phyloP scores from a whole-genome alignment of 2,329 filamentous ascomycete genomes.

The Penicillium sp. region DNA sequence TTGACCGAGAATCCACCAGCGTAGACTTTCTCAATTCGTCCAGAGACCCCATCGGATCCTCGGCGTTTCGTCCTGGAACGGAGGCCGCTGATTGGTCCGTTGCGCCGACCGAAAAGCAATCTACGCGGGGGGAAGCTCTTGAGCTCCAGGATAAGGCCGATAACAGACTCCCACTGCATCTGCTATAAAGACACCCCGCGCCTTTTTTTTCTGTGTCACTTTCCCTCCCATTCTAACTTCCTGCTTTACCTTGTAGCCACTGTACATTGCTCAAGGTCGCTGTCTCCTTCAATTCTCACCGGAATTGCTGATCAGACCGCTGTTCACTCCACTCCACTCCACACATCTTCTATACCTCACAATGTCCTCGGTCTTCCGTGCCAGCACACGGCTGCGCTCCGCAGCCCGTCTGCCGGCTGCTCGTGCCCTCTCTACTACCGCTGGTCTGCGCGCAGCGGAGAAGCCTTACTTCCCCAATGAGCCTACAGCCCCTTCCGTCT shows the following conservation, averaged over 20 bases:
- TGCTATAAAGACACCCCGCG: constrained; percentile 25
- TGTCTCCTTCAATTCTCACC: background rate
- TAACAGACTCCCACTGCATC: constrained; percentile 14
- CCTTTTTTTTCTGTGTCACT: constrained; percentile 1
- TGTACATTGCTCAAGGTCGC: background rate
- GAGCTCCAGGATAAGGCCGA: constrained; percentile 20
- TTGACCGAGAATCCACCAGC: constrained; percentile 14
- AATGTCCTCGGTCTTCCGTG: constrained; percentile 43
- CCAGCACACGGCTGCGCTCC: constrained; percentile 37
- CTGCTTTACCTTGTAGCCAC: background rate
- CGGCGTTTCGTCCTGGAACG: constrained; percentile 17
- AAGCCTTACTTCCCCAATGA: constrained; percentile 61
- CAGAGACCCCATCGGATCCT: constrained; percentile 11
- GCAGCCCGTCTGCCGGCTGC: constrained; percentile 35
- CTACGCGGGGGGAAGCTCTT: constrained; percentile 26
- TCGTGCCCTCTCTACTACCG: constrained; percentile 40
- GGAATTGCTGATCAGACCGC: constrained; percentile 1
- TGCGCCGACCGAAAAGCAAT: constrained; percentile 26
- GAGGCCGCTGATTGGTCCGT: constrained; percentile 23
- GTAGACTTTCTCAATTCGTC: constrained; percentile 29
- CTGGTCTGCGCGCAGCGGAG: constrained; percentile 40
- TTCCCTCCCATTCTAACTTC: background rate
- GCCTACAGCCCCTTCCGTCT: constrained; percentile 56
- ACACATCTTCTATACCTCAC: constrained; percentile 12
- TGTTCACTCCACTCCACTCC: constrained; percentile 9